Evolutionary conservation across 805 yeast species (phyloP), one percentile per base, ranked within the genome.

Genomic region (Wickerhamiella shivajii): DNA sequence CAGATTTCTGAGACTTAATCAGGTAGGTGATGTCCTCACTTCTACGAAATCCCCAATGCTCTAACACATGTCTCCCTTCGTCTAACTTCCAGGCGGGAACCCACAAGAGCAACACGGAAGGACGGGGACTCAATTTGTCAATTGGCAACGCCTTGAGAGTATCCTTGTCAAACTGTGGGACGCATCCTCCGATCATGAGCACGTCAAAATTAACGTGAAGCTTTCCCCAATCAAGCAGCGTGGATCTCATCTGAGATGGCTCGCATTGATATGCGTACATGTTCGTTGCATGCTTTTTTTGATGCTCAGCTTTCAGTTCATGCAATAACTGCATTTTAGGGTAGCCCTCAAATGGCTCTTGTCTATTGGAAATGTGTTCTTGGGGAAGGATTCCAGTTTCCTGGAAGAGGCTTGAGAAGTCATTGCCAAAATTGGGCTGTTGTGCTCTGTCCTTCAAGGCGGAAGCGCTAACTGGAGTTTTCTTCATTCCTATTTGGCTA

Each of bases 21-120:
- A 81, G 70, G 49, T 78, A 85, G 0, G 83, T 81, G 37, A 87
- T 60, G 49, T 87, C 96, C 52, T 85, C 96, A 11, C 90, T 77
- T 50, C 93, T 67, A 49, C 97, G 67, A 49, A 83, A 85, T 36
- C 77, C 67, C 72, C 74, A 57, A 7, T 39, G 59, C 5, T 54
- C 57, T 44, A 67, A 26, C 44, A 70, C 45, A 60, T 66, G 39
- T 50, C 69, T 51, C 71, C 65, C 48, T 70, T 55, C 37, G 57
- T 65, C 23, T 71, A 83, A 72, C 47, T 77, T 71, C 36, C 71
- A 68, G 5, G 81, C 71, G 7, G 90, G 74, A 0, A 92, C 78
- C 96, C 96, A 85, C 34, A 85, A 67, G 47, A 78, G 81, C 17
- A 84, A 51, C 40, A 83, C 75, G 1, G 94, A 93, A 0, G 96